Percentiles rank a stretch among this genome's conserved stretches.
Evolutionary conservation across 2,329 filamentous ascomycete species (phyloP).

Genomic region (Penicillium concentricum): DNA sequence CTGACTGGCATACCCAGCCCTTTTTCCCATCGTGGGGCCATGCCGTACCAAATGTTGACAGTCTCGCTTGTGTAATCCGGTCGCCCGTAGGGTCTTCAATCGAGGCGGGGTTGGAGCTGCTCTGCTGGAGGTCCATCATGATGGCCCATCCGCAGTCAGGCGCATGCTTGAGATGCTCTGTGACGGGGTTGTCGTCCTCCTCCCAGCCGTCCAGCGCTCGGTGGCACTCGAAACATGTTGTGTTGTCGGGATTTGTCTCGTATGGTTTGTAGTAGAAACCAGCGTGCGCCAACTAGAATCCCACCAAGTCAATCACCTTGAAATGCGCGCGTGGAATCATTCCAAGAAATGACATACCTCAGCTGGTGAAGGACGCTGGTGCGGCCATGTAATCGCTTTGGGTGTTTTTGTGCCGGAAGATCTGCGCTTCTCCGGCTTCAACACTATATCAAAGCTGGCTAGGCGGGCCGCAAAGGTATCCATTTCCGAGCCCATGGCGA

Average conservation of each 20-base stretch:
- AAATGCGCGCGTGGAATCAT: not conserved
- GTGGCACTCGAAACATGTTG: slow-evolving; percentile 81
- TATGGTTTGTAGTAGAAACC: slow-evolving; percentile 88
- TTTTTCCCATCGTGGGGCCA: slow-evolving; percentile 91
- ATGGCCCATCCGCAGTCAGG: slow-evolving; percentile 85
- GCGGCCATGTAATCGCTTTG: slow-evolving; percentile 70
- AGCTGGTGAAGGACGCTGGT: slow-evolving; percentile 63
- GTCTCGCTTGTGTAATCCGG: slow-evolving; percentile 72
- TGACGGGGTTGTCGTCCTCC: slow-evolving; percentile 74
- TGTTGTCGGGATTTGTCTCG: slow-evolving; percentile 77
- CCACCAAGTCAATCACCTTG: not conserved
- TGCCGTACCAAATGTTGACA: slow-evolving; percentile 74
- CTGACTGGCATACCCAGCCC: slow-evolving; percentile 84
- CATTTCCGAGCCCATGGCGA: slow-evolving; percentile 42
- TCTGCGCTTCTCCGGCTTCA: slow-evolving; percentile 65
- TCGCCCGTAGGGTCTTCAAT: slow-evolving; percentile 72
- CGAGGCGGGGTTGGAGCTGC: slow-evolving; percentile 44
- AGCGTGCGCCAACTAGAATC: slow-evolving; percentile 73
- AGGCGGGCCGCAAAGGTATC: slow-evolving; percentile 73
- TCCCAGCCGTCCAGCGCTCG: slow-evolving; percentile 92
- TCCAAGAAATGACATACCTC: slow-evolving; percentile 51
- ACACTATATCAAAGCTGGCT: slow-evolving; percentile 70
- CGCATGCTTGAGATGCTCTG: slow-evolving; percentile 82
- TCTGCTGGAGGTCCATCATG: slow-evolving; percentile 58
- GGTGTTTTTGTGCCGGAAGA: slow-evolving; percentile 63